Base-by-base conservation (phyloP, 2,329 filamentous ascomycete genomes). In the Teratosphaeria epicoccoides region DNA sequence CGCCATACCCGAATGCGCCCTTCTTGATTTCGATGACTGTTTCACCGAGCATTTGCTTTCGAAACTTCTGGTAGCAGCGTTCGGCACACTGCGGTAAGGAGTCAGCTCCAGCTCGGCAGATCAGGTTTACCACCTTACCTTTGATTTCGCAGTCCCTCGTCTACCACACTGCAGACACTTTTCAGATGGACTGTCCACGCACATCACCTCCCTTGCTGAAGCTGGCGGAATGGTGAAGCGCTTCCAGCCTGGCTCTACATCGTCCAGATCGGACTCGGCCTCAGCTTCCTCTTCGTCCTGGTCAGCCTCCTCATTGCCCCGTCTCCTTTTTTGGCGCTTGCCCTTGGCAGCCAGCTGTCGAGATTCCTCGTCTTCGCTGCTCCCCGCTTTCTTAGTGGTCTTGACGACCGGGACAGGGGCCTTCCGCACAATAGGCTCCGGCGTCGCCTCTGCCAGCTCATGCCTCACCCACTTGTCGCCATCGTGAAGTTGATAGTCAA, bases 1-100 rank as follows among this genome's bases (percentile, higher is more conserved):
- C 51, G 25, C 53, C 53, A 23, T 55, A 55, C 2, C 53, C 53
- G 3, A 50, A 43, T 3, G 7, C 22, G 12, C 45, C 45, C 12
- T 48, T 50, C 1, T 43, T 33, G 43, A 55, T 50, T 5, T 55
- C 50, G 46, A 55, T 47, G 17, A 40, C n/a, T 20, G 4, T 6
- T 40, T 20, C 33, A 7, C 33, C 33, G n/a, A 40, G 3, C 6
- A 40, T 17, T 20, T 40, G n/a, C 33, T 40, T 40, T 20, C 33
- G 33, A 17, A 40, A 40, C 6, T 14, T 17, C 20, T 40, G 33
- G 14, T 40, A 40, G 14, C 33, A 40, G 14, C 1, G 17, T 17
- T 40, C 33, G 20, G n/a, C 33, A 17, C 33, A 40, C 33, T 40
- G 33, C 33, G n/a, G 7, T 4, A 40, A 5, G 10, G 5, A 17